Evolutionary conservation across 192 early-diverging fungal genomes (phyloP).

Genomic region (Jimgerdemannia flammicorona): DNA sequence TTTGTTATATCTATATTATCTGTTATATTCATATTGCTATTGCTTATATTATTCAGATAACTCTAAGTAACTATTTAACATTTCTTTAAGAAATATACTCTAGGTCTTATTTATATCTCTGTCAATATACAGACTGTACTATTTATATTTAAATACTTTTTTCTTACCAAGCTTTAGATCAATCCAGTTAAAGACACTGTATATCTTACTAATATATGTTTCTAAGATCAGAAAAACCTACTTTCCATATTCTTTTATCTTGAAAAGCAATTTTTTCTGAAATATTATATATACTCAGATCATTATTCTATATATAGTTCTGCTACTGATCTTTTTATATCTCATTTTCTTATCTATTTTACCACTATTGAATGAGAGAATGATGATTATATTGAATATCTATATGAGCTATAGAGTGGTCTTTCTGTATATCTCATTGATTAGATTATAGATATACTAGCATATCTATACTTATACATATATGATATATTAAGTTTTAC

Average conservation of each 20-base stretch:
- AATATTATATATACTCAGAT: not conserved
- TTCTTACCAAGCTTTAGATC: too few species aligned
- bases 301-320: not conserved
- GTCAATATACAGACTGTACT: too few species aligned
- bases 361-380: not conserved
- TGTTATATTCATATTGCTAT: too few species aligned
- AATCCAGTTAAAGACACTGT: not conserved
- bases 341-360: not conserved
- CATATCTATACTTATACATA: not conserved
- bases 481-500: not conserved
- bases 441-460: not conserved
- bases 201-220: not conserved
- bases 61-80: too few species aligned
- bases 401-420: not conserved
- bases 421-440: not conserved
- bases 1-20: too few species aligned
- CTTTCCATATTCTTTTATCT: not conserved
- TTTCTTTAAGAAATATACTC: too few species aligned
- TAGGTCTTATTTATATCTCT: too few species aligned
- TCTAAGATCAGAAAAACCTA: not conserved
- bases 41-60: too few species aligned
- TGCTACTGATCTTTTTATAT: not conserved
- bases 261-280: not conserved
- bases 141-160: too few species aligned
- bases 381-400: not conserved